Evolutionary conservation across 2,329 filamentous ascomycete genomes (phyloP), one percentile per base, ranked within the genome.

Genomic region (Hypomyces rosellus): DNA sequence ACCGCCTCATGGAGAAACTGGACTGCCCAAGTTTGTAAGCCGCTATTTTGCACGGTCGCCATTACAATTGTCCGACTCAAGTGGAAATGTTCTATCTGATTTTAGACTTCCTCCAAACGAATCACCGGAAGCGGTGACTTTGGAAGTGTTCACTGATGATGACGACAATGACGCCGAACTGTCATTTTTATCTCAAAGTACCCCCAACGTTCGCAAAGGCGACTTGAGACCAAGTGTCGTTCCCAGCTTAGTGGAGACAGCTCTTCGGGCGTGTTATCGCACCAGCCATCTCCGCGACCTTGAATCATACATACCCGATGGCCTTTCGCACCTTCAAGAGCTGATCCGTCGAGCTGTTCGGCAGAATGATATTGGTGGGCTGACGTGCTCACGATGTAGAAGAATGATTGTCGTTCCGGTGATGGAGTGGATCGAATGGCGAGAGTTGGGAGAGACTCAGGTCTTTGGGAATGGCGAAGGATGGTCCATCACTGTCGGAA

Each of bases 361-460:
- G 4, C 71, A 75, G 53, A 72, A 72, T 36, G 69, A 76, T 36
- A 65, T 64, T 0, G 80, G 80, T 4, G 75, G 76, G 1, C 58
- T 74, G 25, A 59, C 60, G 2, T 85, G 82, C 57, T 75, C 77
- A 1, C 66, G 72, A 0, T 85, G 82, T 58, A 57, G 64, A 20
- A 71, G 73, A 25, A 60, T 62, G 8, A 72, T 78, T 4, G 66
- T 81, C 6, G 67, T 77, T 18, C 76, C 81, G 3, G 64, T 73
- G 3, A 69, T 76, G 0, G 73, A 81, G 58, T 85, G 82, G 82
- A 65, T 85, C 7, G 82, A 85, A 59, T 85, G 82, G 77, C 80
- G 77, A 62, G 71, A 76, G 51, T 49, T 71, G 20, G 53, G 56
- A 20, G 55, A 58, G 18, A 45, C 48, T 9, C 30, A 45, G 13